Evolutionary conservation across 2,329 filamentous ascomycete species (phyloP).

Genomic region (Thelonectria olida): DNA sequence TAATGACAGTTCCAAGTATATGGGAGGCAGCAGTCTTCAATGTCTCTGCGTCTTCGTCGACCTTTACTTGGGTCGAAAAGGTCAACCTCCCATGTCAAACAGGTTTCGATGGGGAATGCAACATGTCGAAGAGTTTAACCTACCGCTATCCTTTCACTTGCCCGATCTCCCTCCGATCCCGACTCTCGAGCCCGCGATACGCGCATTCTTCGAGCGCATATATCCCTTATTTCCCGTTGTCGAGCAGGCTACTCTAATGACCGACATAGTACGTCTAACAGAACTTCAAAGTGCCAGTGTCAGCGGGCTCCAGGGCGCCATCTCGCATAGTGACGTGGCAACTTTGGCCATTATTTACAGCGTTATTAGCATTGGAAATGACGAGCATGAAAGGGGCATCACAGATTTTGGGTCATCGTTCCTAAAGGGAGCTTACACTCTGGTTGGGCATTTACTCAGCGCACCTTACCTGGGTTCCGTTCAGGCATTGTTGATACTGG

Average conservation of each 20-base stretch:
- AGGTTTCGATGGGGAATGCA: slow-evolving; percentile 35
- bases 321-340: slow-evolving; percentile 24
- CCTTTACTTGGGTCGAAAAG: slow-evolving; percentile 28
- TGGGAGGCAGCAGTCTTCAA: slow-evolving; percentile 34
- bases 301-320: slow-evolving; percentile 20
- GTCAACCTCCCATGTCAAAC: slow-evolving; percentile 27
- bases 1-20: slow-evolving; percentile 24
- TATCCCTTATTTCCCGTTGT: slow-evolving; percentile 30
- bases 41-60: slow-evolving; percentile 31
- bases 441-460: slow-evolving; percentile 29
- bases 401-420: slow-evolving; percentile 23
- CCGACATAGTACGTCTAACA: slow-evolving; percentile 26
- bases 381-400: slow-evolving; percentile 24
- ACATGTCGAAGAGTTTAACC: slow-evolving; percentile 29
- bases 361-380: slow-evolving; percentile 28
- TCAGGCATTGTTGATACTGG: slow-evolving; percentile 28
- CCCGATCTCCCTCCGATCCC: slow-evolving; percentile 28
- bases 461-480: slow-evolving; percentile 32
- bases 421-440: slow-evolving; percentile 28
- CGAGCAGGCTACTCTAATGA: slow-evolving; percentile 27
- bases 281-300: slow-evolving; percentile 26
- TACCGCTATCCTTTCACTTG: slow-evolving; percentile 23
- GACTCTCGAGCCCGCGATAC: slow-evolving; percentile 30
- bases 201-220: slow-evolving; percentile 32
- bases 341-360: slow-evolving; percentile 26